Evolutionary conservation across 768 basidiomycete species (phyloP).

Genomic region (Xerocomellus dryophilus): DNA sequence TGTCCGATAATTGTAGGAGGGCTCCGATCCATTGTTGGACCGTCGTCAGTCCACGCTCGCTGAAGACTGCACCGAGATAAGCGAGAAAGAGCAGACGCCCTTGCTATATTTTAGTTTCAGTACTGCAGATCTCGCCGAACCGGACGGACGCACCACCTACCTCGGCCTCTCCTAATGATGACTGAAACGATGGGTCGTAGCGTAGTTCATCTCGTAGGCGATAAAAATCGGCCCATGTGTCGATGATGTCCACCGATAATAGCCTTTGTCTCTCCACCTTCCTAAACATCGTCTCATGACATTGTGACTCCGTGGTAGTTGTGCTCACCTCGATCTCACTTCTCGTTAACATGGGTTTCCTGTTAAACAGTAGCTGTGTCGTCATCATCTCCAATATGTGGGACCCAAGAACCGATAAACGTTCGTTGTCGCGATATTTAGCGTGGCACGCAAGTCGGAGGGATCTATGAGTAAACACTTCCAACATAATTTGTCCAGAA

Average conservation of each 20-base stretch:
- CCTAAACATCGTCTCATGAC: conserved; percentile 23
- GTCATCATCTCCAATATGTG: conserved; percentile 46
- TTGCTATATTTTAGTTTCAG: conserved; percentile 42
- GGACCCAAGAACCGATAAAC: conserved; percentile 51
- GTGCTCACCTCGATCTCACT: conserved; percentile 50
- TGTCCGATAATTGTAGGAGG: conserved; percentile 32
- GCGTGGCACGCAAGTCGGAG: conserved; percentile 44
- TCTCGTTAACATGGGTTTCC: conserved; percentile 48
- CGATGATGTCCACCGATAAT: conserved; percentile 33
- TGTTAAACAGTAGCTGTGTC: conserved; percentile 46
- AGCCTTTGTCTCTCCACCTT: conserved; percentile 27
- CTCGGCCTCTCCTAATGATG: conserved; percentile 32
- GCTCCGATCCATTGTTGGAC: conserved; percentile 57
- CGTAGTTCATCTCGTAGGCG: conserved; percentile 34
- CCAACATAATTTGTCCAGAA: conserved; percentile 53
- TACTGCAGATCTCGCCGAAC: conserved; percentile 10
- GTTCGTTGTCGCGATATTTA: conserved; percentile 55
- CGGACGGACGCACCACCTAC: conserved; percentile 32
- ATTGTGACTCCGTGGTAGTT: conserved; percentile 10
- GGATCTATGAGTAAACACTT: conserved; percentile 69
- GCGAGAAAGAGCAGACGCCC: conserved; percentile 56
- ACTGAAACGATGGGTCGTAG: conserved; percentile 30
- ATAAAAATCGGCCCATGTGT: conserved; percentile 39
- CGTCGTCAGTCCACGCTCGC: conserved; percentile 47
- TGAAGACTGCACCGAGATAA: conserved; percentile 64